Evolutionary conservation across 2,329 filamentous ascomycete genomes (phyloP), one percentile per base, ranked within the genome.

Genomic region (Xylariaceae sp.): DNA sequence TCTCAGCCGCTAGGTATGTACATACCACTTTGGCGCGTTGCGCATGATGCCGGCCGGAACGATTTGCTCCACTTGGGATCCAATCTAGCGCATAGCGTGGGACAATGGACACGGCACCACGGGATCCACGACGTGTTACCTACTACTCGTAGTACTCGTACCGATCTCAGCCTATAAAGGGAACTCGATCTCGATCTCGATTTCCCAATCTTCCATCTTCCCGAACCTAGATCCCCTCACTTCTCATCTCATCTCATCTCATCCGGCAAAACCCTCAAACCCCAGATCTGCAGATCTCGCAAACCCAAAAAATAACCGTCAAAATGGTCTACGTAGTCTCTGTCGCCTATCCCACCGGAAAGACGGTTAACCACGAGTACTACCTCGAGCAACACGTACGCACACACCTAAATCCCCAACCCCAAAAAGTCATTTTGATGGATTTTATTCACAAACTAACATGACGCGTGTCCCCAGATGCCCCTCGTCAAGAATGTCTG

Each of bases 401-500:
- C 37, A 30, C 23, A 30, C 23, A 30, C 23, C 23, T 30, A 30
- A 30, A 30, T 5, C 23, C 23, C 5, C 23, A 30, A 4, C 23
- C 23, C 23, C 23, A 4, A 30, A 30, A 30, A 30, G 23, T 30
- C 23, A 30, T 4, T 4, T 30, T 4, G 5, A 30, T 5, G 4
- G 37, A 42, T 3, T 8, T 42, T 2, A 10, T 9, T 35, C 6
- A 51, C 50, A 15, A 15, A 23, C 34, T 5, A 50, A 55, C 44
- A 23, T 50, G 53, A 11, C 57, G 23, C 18, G 4, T 35, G 15
- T 45, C 5, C 17, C 37, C 47, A 64, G 62, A 78, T 82, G 75
- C 73, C 75, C 1, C 68, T 81, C 2, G 75, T 76, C 13, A 60
- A 67, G 34, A 70, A 74, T 52, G 61, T 65, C 30, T 81, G 78